Evolutionary conservation across 1,284 basidiomycete species (phyloP).

Genomic region (Rhodotorula sp.): DNA sequence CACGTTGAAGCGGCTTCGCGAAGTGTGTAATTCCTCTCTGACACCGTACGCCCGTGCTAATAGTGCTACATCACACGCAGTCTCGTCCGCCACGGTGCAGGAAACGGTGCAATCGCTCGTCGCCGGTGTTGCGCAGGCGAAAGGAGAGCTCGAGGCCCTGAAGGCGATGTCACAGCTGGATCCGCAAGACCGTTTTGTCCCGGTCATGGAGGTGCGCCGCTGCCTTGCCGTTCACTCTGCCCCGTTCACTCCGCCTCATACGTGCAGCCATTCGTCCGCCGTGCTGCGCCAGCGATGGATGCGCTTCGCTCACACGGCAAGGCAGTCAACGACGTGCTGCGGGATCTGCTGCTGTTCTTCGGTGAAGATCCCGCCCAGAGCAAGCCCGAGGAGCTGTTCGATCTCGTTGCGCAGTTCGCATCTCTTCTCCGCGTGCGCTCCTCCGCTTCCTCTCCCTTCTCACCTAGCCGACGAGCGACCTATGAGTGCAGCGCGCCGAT

Average conservation of each 20-base stretch:
- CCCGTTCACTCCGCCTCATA: no score
- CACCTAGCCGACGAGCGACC: neutral
- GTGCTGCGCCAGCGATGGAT: conserved; percentile 60
- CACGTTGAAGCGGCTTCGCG: conserved; percentile 79
- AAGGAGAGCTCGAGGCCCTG: conserved; percentile 60
- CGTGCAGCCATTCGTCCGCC: conserved; percentile 61
- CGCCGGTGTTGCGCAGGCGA: conserved; percentile 62
- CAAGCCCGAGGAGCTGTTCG: conserved; percentile 79
- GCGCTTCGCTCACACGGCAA: conserved; percentile 66
- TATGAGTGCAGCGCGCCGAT: conserved; percentile 59
- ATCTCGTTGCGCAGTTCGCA: conserved; percentile 66
- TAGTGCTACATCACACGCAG: conserved; percentile 53
- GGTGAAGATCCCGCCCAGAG: conserved; percentile 68
- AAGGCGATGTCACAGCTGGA: conserved; percentile 49
- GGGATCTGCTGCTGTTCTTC: conserved; percentile 66
- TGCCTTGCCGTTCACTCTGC: neutral
- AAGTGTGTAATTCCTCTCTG: conserved; percentile 55
- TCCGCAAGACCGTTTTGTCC: conserved; percentile 63
- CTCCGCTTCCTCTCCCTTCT: no score
- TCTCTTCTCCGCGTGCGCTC: conserved; percentile 20
- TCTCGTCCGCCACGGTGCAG: conserved; percentile 66
- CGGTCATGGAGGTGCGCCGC: conserved; percentile 58
- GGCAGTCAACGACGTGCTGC: conserved; percentile 63
- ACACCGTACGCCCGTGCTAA: neutral
- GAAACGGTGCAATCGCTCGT: conserved; percentile 64